Evolutionary conservation across 2,329 filamentous ascomycete species (phyloP), one percentile per base, ranked within the genome.

Genomic region (Cucurbitaria berberidis): DNA sequence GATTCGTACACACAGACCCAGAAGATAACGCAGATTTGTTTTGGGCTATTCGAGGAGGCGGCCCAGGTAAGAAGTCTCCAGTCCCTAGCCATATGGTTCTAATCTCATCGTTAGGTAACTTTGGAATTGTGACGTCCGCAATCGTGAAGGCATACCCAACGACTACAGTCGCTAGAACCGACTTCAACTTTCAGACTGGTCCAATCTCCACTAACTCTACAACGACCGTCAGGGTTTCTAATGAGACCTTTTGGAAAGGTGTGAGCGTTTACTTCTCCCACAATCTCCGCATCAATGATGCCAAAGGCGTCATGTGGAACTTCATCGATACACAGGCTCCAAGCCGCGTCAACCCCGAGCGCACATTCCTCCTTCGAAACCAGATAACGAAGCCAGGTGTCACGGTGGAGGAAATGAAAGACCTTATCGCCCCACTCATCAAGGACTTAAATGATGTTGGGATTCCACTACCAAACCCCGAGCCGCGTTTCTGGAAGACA

Each of bases 31-130:
- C 54, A n/a, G 67, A 72, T 39, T 43, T 71, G 1, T 71, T 71
- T 36, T 72, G 59, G 54, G 69, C 68, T 0, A 56, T 73, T 19
- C 61, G 69, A 11, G 68, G 69, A 21, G 69, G 69, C 5, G 70
- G 70, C 2, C 66, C 66, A n/a, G 57, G 68, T 65, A 59, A 48
- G 58, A 45, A 3, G 21, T 6, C 9, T 27, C 30, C 26, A 13
- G 1, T 5, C 40, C 5, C 2, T 22, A 21, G 11, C 8, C 4
- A 19, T 19, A 3, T 39, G 4, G 4, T 42, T 18, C 40, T 42
- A 19, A 42, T n/a, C 4, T 29, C 4, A n/a, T 13, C 11, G 5
- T 3, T 44, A 69, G 64, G 66, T 24, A 72, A 68, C 46, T 70
- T 62, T 45, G 68, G 68, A 3, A 60, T 72, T 26, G 63, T 69